Conservation (phyloP, 2,329 filamentous ascomycete genomes). For the Diaporthe sp. region DNA sequence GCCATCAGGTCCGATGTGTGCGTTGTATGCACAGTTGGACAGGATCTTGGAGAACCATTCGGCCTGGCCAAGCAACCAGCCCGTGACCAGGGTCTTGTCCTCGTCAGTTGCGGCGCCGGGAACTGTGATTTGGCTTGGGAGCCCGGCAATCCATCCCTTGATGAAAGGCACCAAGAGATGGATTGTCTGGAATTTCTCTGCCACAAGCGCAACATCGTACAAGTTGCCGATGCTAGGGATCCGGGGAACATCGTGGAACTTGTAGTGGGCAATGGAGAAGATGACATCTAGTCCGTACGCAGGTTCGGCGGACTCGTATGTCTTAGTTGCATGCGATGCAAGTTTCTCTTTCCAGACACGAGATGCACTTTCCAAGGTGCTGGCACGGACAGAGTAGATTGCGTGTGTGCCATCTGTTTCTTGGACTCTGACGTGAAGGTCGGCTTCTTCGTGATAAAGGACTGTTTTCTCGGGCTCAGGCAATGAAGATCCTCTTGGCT, state of each 20-base stretch:
- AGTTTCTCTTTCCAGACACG: slow-evolving; percentile 39
- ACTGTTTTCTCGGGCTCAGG: slow-evolving; percentile 17
- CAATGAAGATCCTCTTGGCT: slow-evolving; percentile 9
- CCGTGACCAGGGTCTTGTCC: slow-evolving; percentile 44
- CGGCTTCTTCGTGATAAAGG: slow-evolving; percentile 44
- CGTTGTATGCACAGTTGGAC: slow-evolving; percentile 42
- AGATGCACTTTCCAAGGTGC: slow-evolving; percentile 42
- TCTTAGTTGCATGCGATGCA: slow-evolving; percentile 19
- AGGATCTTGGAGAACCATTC: slow-evolving; percentile 42
- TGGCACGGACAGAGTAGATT: slow-evolving; percentile 42
- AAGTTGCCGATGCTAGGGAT: slow-evolving; percentile 42
- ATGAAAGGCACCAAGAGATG: slow-evolving; percentile 45
- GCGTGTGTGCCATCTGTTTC: slow-evolving; percentile 19
- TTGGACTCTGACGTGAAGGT: slow-evolving; percentile 42
- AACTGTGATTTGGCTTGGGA: slow-evolving; percentile 40
- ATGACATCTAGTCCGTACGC: slow-evolving; percentile 43
- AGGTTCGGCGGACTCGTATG: slow-evolving; percentile 33
- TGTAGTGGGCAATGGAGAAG: slow-evolving; percentile 46
- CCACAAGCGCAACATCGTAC: slow-evolving; percentile 43
- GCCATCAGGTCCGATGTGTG: slow-evolving; percentile 41
- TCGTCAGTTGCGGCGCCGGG: slow-evolving; percentile 36
- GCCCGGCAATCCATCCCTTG: slow-evolving; percentile 42
- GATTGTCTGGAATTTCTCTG: slow-evolving; percentile 44
- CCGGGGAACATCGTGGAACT: slow-evolving; percentile 44
- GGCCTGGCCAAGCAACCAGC: slow-evolving; percentile 45